These are phyloP conservation scores for Cenchrus fungigraminus DNA, from an alignment of 176 grass and related monocot species.

Conservation along the genomic window DNA sequence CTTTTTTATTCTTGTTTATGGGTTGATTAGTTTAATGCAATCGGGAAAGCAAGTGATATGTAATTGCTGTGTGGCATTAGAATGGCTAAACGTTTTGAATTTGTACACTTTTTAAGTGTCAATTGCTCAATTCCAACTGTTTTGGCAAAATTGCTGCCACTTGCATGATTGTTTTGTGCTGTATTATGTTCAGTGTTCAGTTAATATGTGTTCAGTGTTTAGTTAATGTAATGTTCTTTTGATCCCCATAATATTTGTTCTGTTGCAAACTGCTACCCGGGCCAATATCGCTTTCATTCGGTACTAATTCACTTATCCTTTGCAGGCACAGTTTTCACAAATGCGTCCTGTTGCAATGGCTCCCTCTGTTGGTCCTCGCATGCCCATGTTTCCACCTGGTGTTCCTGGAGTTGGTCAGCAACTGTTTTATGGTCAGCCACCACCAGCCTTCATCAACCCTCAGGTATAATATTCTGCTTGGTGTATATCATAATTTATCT, in stretches of 20 bases:
- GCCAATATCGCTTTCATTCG: background rate
- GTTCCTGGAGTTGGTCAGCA: conserved; percentile 83
- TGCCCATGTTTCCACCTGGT: conserved; percentile 85
- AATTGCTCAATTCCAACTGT: background rate
- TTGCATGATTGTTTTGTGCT: background rate
- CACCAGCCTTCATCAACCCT: conserved; percentile 74
- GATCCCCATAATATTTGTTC: background rate
- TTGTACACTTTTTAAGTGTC: background rate
- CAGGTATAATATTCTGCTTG: conserved; percentile 47
- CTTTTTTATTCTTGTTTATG: too few relatives aligned
- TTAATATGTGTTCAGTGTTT: background rate
- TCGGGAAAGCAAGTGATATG: background rate
- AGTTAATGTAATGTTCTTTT: background rate
- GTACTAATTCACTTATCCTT: background rate
- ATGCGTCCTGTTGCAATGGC: conserved; percentile 74
- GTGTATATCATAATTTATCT: background rate
- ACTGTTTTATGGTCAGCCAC: conserved; percentile 92
- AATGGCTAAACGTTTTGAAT: background rate
- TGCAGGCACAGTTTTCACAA: conserved; percentile 88
- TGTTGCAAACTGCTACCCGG: background rate
- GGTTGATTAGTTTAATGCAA: background rate
- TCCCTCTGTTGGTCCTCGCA: conserved; percentile 68
- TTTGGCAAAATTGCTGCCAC: background rate
- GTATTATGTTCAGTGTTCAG: background rate
- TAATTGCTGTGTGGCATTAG: background rate